Evolutionary conservation across 768 basidiomycete species (phyloP), one percentile per base, ranked within the genome.

Genomic region (Lactarius trivialis): DNA sequence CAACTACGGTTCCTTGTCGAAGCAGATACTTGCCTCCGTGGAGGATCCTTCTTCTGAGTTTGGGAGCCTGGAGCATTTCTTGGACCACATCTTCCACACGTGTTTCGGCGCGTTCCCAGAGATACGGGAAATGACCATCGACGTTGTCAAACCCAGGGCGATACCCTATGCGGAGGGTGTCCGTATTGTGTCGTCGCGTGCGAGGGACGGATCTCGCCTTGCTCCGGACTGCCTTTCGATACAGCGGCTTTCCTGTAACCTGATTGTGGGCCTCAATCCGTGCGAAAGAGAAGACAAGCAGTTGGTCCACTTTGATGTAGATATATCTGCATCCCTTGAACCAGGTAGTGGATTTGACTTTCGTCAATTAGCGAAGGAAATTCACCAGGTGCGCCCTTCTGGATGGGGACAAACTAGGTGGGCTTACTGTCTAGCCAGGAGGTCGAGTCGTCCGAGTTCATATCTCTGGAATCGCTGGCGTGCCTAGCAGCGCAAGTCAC

Each of bases 391-490:
- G 69, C 61, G 76, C 74, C 9, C n/a, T 39, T 45, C n/a, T 33
- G 50, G n/a, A 57, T 68, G 58, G n/a, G 24, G 2, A 50, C 41
- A 21, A 41, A n/a, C n/a, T 30, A 6, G 7, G 43, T n/a, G 26
- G 7, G 41, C n/a, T 39, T n/a, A 57, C 52, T 9, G 53, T 30
- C 37, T 48, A 19, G 52, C 36, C 58, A 33, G 67, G 30, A 49
- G 41, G 26, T 48, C 4, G 69, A 72, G 19, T 58, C 69, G 0
- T 81, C 86, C 0, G 73, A 76, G 0, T 89, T 78, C 69, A 72
- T 81, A 26, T 92, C 89, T 0, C 73, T 92, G 45, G 90, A 93
- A 26, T 91, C 89, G 0, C 73, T 92, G 43, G 90, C 93, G 70
- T 82, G 88, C 1, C 74, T 92, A n/a, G 79, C 81, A 4, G 82